These are phyloP conservation scores for Alternaria sp. DNA, from an alignment of 2,329 filamentous ascomycete species.

Conservation along the genomic window DNA sequence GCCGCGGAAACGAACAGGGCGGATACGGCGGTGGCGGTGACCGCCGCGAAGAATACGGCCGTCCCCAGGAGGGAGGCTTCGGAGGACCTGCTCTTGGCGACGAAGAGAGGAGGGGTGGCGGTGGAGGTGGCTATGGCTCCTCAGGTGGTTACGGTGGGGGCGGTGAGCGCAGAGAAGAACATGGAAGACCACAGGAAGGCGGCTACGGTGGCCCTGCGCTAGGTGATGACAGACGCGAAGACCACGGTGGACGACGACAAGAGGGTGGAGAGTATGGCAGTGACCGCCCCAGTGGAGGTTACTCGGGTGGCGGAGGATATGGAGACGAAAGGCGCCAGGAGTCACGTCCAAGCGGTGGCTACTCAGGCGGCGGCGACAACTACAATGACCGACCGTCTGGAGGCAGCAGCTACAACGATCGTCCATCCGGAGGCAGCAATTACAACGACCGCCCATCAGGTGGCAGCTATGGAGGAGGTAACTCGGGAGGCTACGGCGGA, in stretches of 20 bases:
- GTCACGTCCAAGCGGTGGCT: background rate
- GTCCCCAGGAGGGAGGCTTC: slow-evolving; percentile 19
- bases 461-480: slow-evolving; percentile 18
- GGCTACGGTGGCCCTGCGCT: slow-evolving; percentile 3
- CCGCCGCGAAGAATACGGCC: slow-evolving; percentile 23
- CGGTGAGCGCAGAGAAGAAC: slow-evolving; percentile 14
- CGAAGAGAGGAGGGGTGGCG: slow-evolving; percentile 11
- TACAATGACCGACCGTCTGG: slow-evolving; percentile 28
- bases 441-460: slow-evolving; percentile 23
- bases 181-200: slow-evolving; percentile 12
- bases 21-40: slow-evolving; percentile 24
- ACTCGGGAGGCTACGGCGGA: slow-evolving; percentile 26
- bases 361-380: background rate
- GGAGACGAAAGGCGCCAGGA: slow-evolving; percentile 10
- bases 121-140: slow-evolving; percentile 9
- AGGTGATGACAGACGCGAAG: slow-evolving; percentile 12
- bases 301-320: slow-evolving; percentile 10
- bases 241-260: slow-evolving; percentile 14
- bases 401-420: slow-evolving; percentile 23
- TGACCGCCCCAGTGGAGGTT: background rate
- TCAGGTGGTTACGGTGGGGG: slow-evolving; percentile 11
- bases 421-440: slow-evolving; percentile 19
- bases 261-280: slow-evolving; percentile 3
- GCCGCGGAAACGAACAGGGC: slow-evolving; percentile 17
- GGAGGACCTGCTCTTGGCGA: slow-evolving; percentile 14